Percentiles rank a stretch among this genome's conserved stretches.
Evolutionary conservation across 805 yeast genomes (phyloP).

Genomic region (Cyberlindnera mississippiensis): DNA sequence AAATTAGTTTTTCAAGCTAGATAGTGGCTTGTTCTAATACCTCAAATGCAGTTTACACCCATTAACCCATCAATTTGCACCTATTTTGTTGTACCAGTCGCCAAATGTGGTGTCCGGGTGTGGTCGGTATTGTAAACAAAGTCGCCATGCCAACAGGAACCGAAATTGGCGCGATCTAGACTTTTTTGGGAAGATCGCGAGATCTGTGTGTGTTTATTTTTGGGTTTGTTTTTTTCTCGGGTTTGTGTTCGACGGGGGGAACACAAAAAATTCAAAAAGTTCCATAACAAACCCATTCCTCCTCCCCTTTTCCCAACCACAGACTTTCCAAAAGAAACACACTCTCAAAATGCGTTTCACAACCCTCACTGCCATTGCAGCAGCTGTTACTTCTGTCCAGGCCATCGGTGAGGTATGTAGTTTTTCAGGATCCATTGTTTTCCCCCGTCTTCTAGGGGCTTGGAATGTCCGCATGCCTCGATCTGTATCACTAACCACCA

Average conservation of each 20-base stretch:
- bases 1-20: too few relatives aligned
- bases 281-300: constrained; percentile 1
- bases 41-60: too few relatives aligned
- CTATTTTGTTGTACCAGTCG: too few relatives aligned
- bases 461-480: too few relatives aligned
- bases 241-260: neutral
- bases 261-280: neutral
- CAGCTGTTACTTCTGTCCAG: constrained; percentile 43
- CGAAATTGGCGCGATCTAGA: neutral
- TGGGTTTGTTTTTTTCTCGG: constrained; percentile 2
- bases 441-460: too few relatives aligned
- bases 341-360: constrained; percentile 22
- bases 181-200: neutral
- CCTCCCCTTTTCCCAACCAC: neutral
- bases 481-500: too few relatives aligned
- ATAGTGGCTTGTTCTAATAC: too few relatives aligned
- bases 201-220: constrained; percentile 6
- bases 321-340: neutral
- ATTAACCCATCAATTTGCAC: too few relatives aligned
- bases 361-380: constrained; percentile 33
- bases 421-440: constrained; percentile 18
- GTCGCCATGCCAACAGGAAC: neutral
- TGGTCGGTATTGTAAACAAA: neutral
- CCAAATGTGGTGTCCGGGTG: neutral
- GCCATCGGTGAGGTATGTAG: constrained; percentile 54